Percentiles rank a stretch among this genome's conserved stretches.
Conservation (phyloP, 768 basidiomycete genomes). For the Gloeophyllum trabeum region DNA sequence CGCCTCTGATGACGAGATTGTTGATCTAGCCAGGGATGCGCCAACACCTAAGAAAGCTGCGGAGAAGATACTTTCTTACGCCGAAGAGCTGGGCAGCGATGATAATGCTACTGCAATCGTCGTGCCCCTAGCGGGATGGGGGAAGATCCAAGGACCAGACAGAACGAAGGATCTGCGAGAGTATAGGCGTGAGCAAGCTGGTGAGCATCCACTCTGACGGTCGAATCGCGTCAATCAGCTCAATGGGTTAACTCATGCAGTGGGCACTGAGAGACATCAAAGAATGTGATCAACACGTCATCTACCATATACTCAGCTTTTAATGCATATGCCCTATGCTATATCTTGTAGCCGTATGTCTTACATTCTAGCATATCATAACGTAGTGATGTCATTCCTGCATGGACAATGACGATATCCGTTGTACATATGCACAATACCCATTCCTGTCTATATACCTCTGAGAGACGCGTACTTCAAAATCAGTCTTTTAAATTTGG, state of each 20-base stretch:
- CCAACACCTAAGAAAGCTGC: constrained; percentile 73
- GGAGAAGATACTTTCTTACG: constrained; percentile 69
- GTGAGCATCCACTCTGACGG: constrained; percentile 22
- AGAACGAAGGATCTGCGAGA: constrained; percentile 73
- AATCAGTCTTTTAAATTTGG: constrained; percentile 46
- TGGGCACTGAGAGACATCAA: constrained; percentile 19
- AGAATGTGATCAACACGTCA: constrained; percentile 11
- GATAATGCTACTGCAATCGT: constrained; percentile 92
- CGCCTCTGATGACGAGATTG: constrained; percentile 89
- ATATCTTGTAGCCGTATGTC: background rate
- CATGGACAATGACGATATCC: background rate
- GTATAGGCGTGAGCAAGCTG: constrained; percentile 60
- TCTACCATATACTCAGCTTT: background rate
- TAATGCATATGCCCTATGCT: background rate
- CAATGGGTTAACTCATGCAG: constrained; percentile 4
- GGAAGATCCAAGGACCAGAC: constrained; percentile 68
- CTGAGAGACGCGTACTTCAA: background rate
- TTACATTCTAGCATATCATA: background rate
- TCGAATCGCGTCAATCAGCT: background rate
- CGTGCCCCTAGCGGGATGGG: constrained; percentile 90
- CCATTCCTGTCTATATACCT: background rate
- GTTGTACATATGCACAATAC: background rate
- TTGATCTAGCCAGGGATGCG: constrained; percentile 73
- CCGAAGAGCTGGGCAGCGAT: constrained; percentile 78
- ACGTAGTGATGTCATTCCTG: background rate